Conservation (phyloP, 352 stramenopile genomes). For the Globisporangium ultimum region DNA sequence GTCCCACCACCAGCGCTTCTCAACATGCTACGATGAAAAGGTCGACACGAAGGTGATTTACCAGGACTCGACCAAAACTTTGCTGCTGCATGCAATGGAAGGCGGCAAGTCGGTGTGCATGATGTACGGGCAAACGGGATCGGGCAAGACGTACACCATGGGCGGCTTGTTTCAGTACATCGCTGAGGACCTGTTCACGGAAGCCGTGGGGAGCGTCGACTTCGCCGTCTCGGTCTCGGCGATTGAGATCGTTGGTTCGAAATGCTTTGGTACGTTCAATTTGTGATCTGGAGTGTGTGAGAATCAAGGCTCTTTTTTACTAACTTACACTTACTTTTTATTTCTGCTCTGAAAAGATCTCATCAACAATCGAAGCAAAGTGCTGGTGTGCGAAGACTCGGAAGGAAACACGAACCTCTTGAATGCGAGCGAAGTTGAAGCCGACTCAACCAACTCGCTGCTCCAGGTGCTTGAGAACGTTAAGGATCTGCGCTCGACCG, state of each 20-base stretch:
- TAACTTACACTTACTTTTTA: no score
- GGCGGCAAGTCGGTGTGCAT: slow-evolving; percentile 68
- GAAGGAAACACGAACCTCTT: slow-evolving; percentile 63
- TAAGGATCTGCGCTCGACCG: slow-evolving; percentile 71
- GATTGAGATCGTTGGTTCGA: slow-evolving; percentile 60
- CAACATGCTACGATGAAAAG: slow-evolving; percentile 71
- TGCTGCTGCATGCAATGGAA: slow-evolving; percentile 49
- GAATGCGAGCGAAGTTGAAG: slow-evolving; percentile 47
- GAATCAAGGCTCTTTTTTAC: no score
- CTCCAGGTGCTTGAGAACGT: slow-evolving; percentile 57
- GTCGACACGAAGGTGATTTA: slow-evolving; percentile 79
- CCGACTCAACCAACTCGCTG: slow-evolving; percentile 60
- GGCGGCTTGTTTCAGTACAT: slow-evolving; percentile 76
- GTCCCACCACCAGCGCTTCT: slow-evolving; percentile 69
- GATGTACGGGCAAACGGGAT: slow-evolving; percentile 76
- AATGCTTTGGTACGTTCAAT: slow-evolving; percentile 45
- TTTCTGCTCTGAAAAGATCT: slow-evolving; percentile 25
- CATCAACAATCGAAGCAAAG: slow-evolving; percentile 41
- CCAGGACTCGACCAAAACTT: slow-evolving; percentile 47
- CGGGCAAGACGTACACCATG: slow-evolving; percentile 85
- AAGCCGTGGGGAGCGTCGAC: slow-evolving; percentile 44
- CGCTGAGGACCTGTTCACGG: slow-evolving; percentile 61
- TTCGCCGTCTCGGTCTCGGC: slow-evolving; percentile 47
- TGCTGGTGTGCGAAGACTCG: slow-evolving; percentile 71
- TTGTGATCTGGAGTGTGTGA: neutral